Evolutionary conservation across 179 eudicot genomes (phyloP).

Genomic region (Silene vulgaris): DNA sequence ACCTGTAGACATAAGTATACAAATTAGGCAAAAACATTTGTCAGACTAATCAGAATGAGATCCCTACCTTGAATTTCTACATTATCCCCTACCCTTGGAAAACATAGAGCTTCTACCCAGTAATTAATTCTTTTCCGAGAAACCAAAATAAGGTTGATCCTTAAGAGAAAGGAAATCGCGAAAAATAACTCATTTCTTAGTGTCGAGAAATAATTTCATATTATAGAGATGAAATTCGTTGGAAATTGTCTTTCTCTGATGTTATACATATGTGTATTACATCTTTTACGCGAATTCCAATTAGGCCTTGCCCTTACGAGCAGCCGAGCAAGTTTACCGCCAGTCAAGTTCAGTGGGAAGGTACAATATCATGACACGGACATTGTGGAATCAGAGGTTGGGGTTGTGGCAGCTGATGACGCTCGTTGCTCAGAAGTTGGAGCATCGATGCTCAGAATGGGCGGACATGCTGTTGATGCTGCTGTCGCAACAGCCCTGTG

Average conservation of each 20-base stretch:
- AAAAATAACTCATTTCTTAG: no score
- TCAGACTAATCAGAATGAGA: neutral
- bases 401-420: conserved; percentile 93
- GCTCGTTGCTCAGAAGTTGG: conserved; percentile 91
- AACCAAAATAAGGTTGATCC: no score
- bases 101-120: no score
- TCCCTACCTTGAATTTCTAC: conserved; percentile 7
- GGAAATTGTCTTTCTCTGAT: neutral
- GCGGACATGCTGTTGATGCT: conserved; percentile 94
- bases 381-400: conserved; percentile 51
- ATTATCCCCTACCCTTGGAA: neutral
- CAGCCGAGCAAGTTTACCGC: conserved; percentile 14
- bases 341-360: conserved; percentile 17
- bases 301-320: conserved; percentile 39
- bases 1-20: neutral
- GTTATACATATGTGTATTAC: neutral
- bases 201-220: no score
- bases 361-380: conserved; percentile 25
- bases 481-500: conserved; percentile 87
- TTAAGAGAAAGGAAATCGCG: no score
- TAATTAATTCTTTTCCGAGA: no score
- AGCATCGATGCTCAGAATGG: conserved; percentile 54
- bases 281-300: neutral
- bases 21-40: neutral
- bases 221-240: neutral